These are phyloP conservation scores for Eimeria mitis DNA, from an alignment of 169 alveolate genomes.

Conservation along the genomic window DNA sequence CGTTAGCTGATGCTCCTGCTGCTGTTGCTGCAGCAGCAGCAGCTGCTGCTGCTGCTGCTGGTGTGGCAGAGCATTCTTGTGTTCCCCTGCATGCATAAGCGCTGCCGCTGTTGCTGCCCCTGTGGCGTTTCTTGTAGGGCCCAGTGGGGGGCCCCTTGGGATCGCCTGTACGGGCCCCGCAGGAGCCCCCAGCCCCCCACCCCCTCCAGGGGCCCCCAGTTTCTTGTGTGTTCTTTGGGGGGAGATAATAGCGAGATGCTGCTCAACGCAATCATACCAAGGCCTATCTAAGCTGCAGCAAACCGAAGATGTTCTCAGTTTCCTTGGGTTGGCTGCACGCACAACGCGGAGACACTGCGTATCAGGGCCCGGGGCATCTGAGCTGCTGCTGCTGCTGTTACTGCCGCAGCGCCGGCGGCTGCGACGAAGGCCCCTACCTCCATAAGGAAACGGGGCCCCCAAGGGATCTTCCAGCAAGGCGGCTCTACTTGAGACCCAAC, in stretches of 20 bases:
- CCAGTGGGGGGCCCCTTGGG: no score
- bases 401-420: no score
- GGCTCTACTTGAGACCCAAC: no score
- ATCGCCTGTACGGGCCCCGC: neutral
- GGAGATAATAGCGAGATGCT: neutral
- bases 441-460: no score
- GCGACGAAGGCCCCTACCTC: no score
- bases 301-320: neutral
- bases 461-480: no score
- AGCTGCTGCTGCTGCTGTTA: neutral
- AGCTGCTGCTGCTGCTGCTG: neutral
- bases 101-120: neutral
- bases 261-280: conserved; percentile 17
- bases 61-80: no score
- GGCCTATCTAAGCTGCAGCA: conserved; percentile 24
- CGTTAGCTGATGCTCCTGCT: conserved; percentile 5
- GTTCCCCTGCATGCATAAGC: no score
- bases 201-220: neutral
- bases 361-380: conserved; percentile 17
- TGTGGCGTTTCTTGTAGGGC: neutral
- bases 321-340: neutral
- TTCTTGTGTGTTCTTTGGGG: neutral
- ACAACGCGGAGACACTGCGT: conserved; percentile 24
- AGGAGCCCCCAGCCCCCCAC: no score
- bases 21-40: neutral